Conservation (phyloP, 805 yeast genomes). For the Cyberlindnera sargentensis region DNA sequence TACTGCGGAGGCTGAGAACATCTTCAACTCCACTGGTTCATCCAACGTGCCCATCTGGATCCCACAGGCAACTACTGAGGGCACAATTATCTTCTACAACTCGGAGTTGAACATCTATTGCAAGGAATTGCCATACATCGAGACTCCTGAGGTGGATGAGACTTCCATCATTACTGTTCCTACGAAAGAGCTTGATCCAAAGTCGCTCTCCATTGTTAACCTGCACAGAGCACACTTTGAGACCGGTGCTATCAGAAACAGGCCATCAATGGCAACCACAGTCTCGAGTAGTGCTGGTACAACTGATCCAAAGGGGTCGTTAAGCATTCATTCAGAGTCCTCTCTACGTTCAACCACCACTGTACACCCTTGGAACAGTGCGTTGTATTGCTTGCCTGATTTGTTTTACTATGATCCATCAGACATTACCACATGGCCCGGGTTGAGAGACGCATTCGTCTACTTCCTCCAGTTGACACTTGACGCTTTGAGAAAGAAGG, state of each 20-base stretch:
- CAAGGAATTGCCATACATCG: constrained; percentile 47
- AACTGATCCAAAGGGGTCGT: no score
- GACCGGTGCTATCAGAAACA: constrained; percentile 9
- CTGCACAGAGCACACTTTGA: constrained; percentile 22
- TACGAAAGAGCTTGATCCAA: constrained; percentile 9
- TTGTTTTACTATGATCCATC: constrained; percentile 52
- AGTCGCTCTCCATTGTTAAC: constrained; percentile 14
- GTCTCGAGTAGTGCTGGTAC: not conserved
- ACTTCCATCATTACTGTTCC: constrained; percentile 22
- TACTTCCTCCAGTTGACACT: constrained; percentile 41
- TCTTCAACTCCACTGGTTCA: constrained; percentile 28
- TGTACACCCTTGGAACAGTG: constrained; percentile 22
- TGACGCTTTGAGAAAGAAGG: constrained; percentile 44
- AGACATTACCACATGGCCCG: constrained; percentile 58
- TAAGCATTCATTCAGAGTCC: constrained; percentile 12
- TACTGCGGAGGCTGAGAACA: constrained; percentile 31
- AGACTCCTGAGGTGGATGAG: constrained; percentile 30
- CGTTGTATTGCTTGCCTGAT: constrained; percentile 27
- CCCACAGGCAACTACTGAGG: constrained; percentile 50
- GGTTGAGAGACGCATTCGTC: constrained; percentile 39
- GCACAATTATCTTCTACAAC: constrained; percentile 52
- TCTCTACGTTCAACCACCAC: constrained; percentile 14
- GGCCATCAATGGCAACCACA: constrained; percentile 12
- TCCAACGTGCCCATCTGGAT: constrained; percentile 47
- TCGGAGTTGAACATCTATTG: constrained; percentile 55